A percentile compares a stretch with the other conserved stretches of the same genome.
These are phyloP conservation scores for Penicillium ochrochloron DNA, from an alignment of 495 filamentous ascomycete species.

Conservation along the genomic window DNA sequence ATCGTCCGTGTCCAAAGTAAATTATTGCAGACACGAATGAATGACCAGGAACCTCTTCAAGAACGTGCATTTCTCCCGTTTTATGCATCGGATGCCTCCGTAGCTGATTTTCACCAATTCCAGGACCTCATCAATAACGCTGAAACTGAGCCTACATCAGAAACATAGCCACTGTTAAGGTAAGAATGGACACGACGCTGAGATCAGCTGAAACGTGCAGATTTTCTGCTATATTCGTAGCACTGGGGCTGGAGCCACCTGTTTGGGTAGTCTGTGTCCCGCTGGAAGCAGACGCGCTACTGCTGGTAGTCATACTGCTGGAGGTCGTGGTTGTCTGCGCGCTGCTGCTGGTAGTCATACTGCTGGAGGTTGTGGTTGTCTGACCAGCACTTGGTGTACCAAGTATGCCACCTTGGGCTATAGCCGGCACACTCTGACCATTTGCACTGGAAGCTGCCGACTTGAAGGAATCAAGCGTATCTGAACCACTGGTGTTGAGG, in stretches of 20 bases:
- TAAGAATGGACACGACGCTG: not conserved
- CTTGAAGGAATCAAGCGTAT: not conserved
- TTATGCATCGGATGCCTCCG: not conserved
- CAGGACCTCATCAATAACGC: not conserved
- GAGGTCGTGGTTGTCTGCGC: not conserved
- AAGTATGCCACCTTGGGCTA: not conserved
- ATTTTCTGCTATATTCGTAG: not conserved
- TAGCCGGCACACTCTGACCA: not conserved
- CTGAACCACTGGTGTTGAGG: not conserved
- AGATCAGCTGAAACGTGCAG: not conserved
- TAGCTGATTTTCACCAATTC: not conserved
- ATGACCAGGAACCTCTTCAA: not conserved
- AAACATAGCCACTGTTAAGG: not conserved
- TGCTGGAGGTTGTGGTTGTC: not conserved
- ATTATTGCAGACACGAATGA: not conserved
- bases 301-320: not conserved
- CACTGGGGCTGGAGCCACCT: not conserved
- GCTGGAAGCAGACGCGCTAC: not conserved
- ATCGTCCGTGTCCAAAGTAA: not conserved
- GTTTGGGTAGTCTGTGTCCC: not conserved
- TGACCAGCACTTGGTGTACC: not conserved
- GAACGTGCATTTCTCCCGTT: not conserved
- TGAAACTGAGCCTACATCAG: not conserved
- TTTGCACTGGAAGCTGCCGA: not conserved
- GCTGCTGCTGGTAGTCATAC: not conserved